Percentiles rank a stretch among this genome's conserved stretches.
phyloP scores from a whole-genome alignment of 352 stramenopile species.

The Phytophthora cryptogea region DNA sequence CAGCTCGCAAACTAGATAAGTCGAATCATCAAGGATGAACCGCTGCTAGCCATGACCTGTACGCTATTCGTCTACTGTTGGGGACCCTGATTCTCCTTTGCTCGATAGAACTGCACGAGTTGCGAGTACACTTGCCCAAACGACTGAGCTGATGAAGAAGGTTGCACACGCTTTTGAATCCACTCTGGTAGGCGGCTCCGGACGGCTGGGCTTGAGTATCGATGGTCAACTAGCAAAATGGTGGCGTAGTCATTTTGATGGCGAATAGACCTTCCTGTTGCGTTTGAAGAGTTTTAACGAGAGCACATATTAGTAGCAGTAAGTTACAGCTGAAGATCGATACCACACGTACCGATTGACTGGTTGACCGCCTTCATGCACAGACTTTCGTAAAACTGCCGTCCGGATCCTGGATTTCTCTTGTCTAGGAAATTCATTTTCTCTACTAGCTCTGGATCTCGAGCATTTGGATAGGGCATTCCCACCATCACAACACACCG shows the following conservation, averaged over 20 bases:
- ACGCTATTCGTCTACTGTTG: slow-evolving; percentile 15
- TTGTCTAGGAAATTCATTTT: slow-evolving; percentile 96
- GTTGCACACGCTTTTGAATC: slow-evolving; percentile 82
- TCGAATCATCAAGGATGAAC: slow-evolving; percentile 13
- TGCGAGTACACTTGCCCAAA: slow-evolving; percentile 80
- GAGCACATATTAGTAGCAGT: slow-evolving; percentile 14
- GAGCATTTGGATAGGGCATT: slow-evolving; percentile 97
- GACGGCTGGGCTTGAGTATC: slow-evolving; percentile 85
- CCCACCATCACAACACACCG: slow-evolving; percentile 98
- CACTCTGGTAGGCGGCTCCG: slow-evolving; percentile 75
- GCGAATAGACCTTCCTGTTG: slow-evolving; percentile 93
- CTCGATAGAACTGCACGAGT: slow-evolving; percentile 79
- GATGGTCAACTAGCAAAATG: slow-evolving; percentile 96
- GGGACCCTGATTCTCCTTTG: slow-evolving; percentile 37
- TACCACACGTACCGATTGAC: slow-evolving; percentile 89
- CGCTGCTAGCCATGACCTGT: slow-evolving; percentile 14
- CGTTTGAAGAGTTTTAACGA: background rate
- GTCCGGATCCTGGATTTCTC: slow-evolving; percentile 58
- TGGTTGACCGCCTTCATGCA: slow-evolving; percentile 99
- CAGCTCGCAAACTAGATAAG: slow-evolving; percentile 30
- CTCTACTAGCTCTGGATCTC: slow-evolving; percentile 95
- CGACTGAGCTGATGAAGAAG: slow-evolving; percentile 30
- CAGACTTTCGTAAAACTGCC: slow-evolving; percentile 97
- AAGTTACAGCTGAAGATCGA: background rate
- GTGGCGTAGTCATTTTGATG: slow-evolving; percentile 97